These are phyloP conservation scores for Trametes villosa DNA, from an alignment of 768 basidiomycete genomes.

Conservation along the genomic window DNA sequence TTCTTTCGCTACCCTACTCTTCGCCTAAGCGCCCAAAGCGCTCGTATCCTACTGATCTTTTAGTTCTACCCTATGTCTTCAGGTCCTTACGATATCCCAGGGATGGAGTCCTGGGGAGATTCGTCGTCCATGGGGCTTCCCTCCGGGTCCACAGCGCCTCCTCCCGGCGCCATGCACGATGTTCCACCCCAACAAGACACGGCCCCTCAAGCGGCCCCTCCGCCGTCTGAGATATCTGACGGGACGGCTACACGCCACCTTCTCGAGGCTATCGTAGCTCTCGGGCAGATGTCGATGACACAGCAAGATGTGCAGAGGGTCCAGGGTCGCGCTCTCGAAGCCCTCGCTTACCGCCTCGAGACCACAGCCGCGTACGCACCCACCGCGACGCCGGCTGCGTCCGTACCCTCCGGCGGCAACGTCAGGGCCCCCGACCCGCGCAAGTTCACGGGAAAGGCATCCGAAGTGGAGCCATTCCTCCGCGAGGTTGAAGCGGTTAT, in stretches of 20 bases:
- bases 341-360: neutral
- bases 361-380: neutral
- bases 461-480: conserved; percentile 9
- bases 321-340: neutral
- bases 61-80: neutral
- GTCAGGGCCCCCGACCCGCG: conserved; percentile 7
- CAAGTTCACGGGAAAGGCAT: conserved; percentile 8
- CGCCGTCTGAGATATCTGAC: neutral
- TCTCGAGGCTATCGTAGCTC: neutral
- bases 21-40: neutral
- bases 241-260: neutral
- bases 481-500: conserved; percentile 4
- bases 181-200: neutral
- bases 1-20: neutral
- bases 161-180: neutral
- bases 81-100: neutral
- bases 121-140: neutral
- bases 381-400: neutral
- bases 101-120: neutral
- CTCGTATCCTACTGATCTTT: neutral
- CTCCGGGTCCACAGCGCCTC: neutral
- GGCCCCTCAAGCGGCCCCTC: neutral
- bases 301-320: neutral
- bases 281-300: neutral
- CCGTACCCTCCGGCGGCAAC: neutral